Base-by-base conservation (phyloP, 139 green algal genomes). In the Chlorella vulgaris region DNA sequence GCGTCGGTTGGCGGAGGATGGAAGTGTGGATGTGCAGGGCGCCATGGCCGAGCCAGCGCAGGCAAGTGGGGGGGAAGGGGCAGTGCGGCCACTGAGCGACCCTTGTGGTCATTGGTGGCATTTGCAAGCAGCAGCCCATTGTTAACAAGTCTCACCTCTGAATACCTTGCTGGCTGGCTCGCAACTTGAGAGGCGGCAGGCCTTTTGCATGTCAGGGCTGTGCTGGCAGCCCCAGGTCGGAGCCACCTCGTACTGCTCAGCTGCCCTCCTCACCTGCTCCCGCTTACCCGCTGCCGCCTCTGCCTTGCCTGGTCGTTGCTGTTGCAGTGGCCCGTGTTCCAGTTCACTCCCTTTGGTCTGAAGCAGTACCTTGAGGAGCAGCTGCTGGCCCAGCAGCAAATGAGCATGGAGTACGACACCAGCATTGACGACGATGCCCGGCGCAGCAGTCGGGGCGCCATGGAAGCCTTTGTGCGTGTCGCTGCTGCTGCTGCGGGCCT, bases 291-390 rank as follows among this genome's bases (percentile, higher is more conserved):
- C n/a, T n/a, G n/a, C n/a, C n/a, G n/a, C 47, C 47, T 58, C 47
- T 58, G 47, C 47, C 47, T 58, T 58, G 47, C 61, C 61, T 40
- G 10, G 28, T 21, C 61, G 10, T 21, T n/a, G 0, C 1, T 69
- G 10, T 58, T 58, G n/a, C 78, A 83, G 63, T 76, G 78, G 63
- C 60, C 78, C 33, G 22, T 65, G 60, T 21, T 13, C 55, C 51
- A 22, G 8, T 58, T 78, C 33, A 65, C 13, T 40, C 13, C 38
- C 39, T 19, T 35, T 19, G 3, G 19, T n/a, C 28, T 63, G 21
- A 33, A 4, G 31, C 24, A 69, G 33, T 35, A 67, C 7, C n/a
- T 60, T 29, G 70, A 60, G 70, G 28, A 76, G 69, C 15, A 31
- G 31, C n/a, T 22, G 36, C n/a, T 66, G 1, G 47, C 43, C 29